Evolutionary conservation across 495 filamentous ascomycete species (phyloP).

Genomic region (Extremus antarcticus): DNA sequence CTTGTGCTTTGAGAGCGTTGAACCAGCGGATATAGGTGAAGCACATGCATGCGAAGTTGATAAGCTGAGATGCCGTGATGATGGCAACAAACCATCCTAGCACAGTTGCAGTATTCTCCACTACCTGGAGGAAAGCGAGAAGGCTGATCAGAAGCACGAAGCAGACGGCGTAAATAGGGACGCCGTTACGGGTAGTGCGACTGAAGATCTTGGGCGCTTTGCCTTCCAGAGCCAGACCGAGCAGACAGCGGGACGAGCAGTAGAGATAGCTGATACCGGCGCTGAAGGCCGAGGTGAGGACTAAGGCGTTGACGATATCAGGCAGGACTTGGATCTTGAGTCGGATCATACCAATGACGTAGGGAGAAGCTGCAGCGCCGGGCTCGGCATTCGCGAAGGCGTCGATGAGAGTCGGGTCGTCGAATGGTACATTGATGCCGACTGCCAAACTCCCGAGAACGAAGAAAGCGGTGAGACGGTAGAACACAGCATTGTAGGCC

Average conservation of each 20-base stretch:
- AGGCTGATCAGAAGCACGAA: slow-evolving; percentile 43
- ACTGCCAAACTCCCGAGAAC: slow-evolving; percentile 43
- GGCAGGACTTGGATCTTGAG: slow-evolving; percentile 56
- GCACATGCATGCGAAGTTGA: slow-evolving; percentile 45
- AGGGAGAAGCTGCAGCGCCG: slow-evolving; percentile 57
- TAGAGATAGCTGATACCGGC: slow-evolving; percentile 71
- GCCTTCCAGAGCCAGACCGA: slow-evolving; percentile 53
- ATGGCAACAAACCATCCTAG: slow-evolving; percentile 33
- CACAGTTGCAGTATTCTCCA: slow-evolving; percentile 36
- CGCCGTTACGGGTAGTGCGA: slow-evolving; percentile 43
- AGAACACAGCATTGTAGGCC: slow-evolving; percentile 71
- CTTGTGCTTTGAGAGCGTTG: slow-evolving; percentile 43
- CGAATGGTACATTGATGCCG: slow-evolving; percentile 41
- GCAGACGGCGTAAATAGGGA: slow-evolving; percentile 49
- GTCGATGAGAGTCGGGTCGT: slow-evolving; percentile 24
- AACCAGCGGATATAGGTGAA: slow-evolving; percentile 44
- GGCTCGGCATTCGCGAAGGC: slow-evolving; percentile 26
- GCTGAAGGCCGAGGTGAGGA: slow-evolving; percentile 55
- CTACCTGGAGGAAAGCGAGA: slow-evolving; percentile 50
- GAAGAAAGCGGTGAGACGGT: slow-evolving; percentile 80
- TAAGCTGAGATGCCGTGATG: slow-evolving; percentile 34
- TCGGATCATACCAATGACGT: slow-evolving; percentile 49
- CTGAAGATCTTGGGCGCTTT: slow-evolving; percentile 53
- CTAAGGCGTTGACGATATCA: slow-evolving; percentile 64
- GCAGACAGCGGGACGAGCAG: slow-evolving; percentile 64